phyloP scores from a whole-genome alignment of 176 grass and related monocot species.

The Oryza australiensis region DNA sequence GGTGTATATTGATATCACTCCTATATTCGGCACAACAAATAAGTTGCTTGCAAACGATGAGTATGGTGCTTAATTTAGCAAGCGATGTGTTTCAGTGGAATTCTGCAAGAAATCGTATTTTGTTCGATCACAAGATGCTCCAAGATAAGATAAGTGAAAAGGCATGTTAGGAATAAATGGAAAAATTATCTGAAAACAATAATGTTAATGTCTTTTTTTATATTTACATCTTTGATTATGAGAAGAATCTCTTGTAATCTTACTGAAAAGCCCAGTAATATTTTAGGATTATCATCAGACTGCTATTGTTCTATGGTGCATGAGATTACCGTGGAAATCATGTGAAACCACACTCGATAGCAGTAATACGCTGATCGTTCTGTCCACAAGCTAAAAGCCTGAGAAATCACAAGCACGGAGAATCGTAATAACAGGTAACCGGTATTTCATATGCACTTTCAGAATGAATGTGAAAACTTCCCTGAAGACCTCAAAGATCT shows the following conservation, averaged over 20 bases:
- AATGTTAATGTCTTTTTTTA: neutral
- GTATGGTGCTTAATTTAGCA: neutral
- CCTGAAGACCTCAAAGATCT: no score
- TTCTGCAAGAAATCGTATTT: neutral
- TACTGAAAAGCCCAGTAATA: neutral
- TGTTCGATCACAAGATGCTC: neutral
- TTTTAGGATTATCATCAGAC: no score
- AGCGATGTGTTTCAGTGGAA: neutral
- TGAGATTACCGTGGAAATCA: no score
- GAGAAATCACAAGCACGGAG: no score
- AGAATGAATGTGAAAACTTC: no score
- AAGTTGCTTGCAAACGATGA: conserved; percentile 44
- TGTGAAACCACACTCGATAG: no score
- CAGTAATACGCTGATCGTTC: no score
- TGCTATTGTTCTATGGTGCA: no score
- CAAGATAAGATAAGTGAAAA: neutral
- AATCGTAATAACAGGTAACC: no score
- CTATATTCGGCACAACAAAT: conserved; percentile 52
- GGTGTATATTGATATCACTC: conserved; percentile 77
- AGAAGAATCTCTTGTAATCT: neutral
- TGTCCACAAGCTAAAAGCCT: no score
- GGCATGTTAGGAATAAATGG: neutral
- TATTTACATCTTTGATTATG: neutral
- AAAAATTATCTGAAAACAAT: neutral
- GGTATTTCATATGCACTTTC: no score